Evolutionary conservation across 805 yeast genomes (phyloP).

Genomic region (Cyberlindnera euphorbiiphila): DNA sequence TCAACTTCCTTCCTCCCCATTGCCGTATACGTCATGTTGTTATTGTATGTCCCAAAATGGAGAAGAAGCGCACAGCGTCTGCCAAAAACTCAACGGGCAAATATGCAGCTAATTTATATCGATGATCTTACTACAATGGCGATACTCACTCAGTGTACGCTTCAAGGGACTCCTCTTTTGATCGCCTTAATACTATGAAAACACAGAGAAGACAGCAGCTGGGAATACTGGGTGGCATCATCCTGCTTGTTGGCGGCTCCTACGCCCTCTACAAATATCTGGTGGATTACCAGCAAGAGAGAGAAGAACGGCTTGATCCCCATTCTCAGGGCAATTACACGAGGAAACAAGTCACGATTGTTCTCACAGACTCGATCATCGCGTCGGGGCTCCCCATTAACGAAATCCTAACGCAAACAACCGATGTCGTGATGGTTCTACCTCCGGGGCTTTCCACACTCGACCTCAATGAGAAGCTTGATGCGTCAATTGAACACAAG

Average conservation of each 20-base stretch:
- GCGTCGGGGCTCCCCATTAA: slow-evolving; percentile 24
- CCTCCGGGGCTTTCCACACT: slow-evolving; percentile 28
- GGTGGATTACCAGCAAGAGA: not conserved
- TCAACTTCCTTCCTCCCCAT: not conserved
- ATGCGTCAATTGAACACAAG: slow-evolving; percentile 27
- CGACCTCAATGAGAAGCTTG: slow-evolving; percentile 22
- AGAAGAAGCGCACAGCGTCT: too few species aligned
- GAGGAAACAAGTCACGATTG: slow-evolving; percentile 22
- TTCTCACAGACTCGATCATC: slow-evolving; percentile 27
- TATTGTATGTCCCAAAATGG: too few species aligned
- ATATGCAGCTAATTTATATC: too few species aligned
- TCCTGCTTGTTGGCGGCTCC: slow-evolving; percentile 11
- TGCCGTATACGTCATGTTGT: too few species aligned
- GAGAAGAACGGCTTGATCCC: not conserved
- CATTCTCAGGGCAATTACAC: slow-evolving; percentile 23
- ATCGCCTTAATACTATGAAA: slow-evolving; percentile 1
- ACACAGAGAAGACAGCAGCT: slow-evolving; percentile 8
- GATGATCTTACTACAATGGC: too few species aligned
- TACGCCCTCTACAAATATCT: slow-evolving; percentile 15
- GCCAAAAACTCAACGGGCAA: too few species aligned
- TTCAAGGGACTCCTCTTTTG: not conserved
- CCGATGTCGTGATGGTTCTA: slow-evolving; percentile 33
- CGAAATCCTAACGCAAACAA: slow-evolving; percentile 24
- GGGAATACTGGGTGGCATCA: slow-evolving; percentile 10
- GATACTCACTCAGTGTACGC: too few species aligned